Evolutionary conservation across 1,284 basidiomycete genomes (phyloP).

Genomic region (Cryptococcus neoformans): DNA sequence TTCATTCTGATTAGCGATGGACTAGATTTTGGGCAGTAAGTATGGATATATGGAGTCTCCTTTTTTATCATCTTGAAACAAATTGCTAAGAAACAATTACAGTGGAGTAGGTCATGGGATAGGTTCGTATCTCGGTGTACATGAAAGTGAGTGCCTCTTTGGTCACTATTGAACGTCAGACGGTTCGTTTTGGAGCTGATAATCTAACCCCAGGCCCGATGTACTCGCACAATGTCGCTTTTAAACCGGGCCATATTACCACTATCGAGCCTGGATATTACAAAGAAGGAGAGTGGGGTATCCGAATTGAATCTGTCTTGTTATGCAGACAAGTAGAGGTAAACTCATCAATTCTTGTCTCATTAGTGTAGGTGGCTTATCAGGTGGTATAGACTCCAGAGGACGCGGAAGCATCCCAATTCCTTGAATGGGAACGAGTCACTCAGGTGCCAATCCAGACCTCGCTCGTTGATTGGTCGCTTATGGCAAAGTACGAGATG

Average conservation of each 20-base stretch:
- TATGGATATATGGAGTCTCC: not conserved
- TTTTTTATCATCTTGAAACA: too few relatives aligned
- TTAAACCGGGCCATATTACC: slow-evolving; percentile 79
- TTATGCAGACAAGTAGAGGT: slow-evolving; percentile 67
- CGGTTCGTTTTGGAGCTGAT: not conserved
- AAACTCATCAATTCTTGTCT: not conserved
- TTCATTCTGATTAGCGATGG: slow-evolving; percentile 58
- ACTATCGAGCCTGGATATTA: slow-evolving; percentile 67
- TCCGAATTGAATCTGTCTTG: slow-evolving; percentile 83
- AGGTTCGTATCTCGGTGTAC: slow-evolving; percentile 37
- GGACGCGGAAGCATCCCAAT: slow-evolving; percentile 47
- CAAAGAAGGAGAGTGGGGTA: slow-evolving; percentile 77
- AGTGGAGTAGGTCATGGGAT: slow-evolving; percentile 46
- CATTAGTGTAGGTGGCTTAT: slow-evolving; percentile 24
- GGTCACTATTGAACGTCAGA: not conserved
- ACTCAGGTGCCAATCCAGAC: slow-evolving; percentile 93
- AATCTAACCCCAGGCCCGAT: slow-evolving; percentile 18
- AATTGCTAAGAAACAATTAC: not conserved
- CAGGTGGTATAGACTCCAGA: not conserved
- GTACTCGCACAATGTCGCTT: slow-evolving; percentile 52
- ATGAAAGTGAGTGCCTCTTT: slow-evolving; percentile 37
- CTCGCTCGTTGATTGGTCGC: slow-evolving; percentile 75
- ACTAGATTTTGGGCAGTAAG: slow-evolving; percentile 60
- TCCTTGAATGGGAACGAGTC: slow-evolving; percentile 82
- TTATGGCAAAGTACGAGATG: slow-evolving; percentile 80